phyloP scores from a whole-genome alignment of 805 yeast genomes.

The Lachancea lanzarotensis region DNA sequence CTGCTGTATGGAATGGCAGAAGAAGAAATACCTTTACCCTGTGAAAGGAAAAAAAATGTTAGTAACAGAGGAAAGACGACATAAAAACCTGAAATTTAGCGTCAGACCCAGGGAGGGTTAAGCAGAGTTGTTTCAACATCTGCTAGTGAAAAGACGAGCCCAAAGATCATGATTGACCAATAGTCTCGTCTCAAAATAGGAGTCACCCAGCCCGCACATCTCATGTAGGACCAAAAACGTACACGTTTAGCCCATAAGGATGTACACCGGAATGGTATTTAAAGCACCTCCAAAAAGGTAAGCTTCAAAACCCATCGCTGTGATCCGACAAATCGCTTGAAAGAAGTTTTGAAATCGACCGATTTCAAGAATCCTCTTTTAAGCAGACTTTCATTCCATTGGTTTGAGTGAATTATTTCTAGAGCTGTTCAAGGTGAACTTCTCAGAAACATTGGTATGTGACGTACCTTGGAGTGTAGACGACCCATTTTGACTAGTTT shows the following conservation, averaged over 20 bases:
- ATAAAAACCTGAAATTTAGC: background rate
- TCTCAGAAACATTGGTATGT: too few species aligned
- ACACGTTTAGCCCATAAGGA: slow-evolving; percentile 10
- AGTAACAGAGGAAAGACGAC: slow-evolving; percentile 3
- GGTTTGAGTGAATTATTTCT: background rate
- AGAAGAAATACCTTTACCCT: slow-evolving; percentile 99
- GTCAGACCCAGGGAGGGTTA: slow-evolving; percentile 3
- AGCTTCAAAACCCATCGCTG: slow-evolving; percentile 8
- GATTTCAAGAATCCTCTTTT: slow-evolving; percentile 2
- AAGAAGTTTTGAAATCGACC: slow-evolving; percentile 5
- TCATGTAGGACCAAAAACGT: slow-evolving; percentile 1
- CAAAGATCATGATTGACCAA: background rate
- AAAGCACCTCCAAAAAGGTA: background rate
- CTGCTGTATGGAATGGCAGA: slow-evolving; percentile 99
- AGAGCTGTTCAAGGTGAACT: background rate
- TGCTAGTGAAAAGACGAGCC: background rate
- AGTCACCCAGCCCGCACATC: slow-evolving; percentile 34
- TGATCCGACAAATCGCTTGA: slow-evolving; percentile 18
- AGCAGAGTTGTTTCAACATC: too few species aligned
- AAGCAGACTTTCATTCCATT: slow-evolving; percentile 1
- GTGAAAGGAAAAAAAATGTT: slow-evolving; percentile 15
- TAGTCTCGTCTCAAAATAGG: slow-evolving; percentile 11
- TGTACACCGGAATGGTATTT: slow-evolving; percentile 23
- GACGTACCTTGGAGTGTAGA: slow-evolving; percentile 96
- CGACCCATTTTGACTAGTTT: slow-evolving; percentile 90